Conservation (phyloP, 129 eudicot species). For the Gnaphalium uliginosum region DNA sequence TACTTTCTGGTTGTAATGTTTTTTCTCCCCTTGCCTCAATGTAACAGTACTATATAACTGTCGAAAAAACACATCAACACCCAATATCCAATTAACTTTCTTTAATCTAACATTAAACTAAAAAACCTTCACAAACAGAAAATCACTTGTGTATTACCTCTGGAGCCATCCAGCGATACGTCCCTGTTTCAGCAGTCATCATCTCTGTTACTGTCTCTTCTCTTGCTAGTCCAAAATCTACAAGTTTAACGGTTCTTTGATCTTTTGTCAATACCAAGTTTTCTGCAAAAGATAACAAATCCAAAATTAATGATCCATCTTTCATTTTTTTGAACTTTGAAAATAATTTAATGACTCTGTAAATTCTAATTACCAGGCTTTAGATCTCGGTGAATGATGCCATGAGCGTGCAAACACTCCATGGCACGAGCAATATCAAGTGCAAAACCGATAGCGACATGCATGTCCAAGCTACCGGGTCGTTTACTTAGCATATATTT, state of each 20-base stretch:
- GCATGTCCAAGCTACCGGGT: conserved; percentile 47
- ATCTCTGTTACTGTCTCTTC: conserved; percentile 75
- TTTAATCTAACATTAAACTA: neutral
- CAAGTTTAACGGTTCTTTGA: conserved; percentile 66
- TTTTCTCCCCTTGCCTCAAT: conserved; percentile 68
- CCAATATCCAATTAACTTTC: conserved; percentile 12
- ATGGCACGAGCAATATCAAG: conserved; percentile 67
- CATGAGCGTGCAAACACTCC: conserved; percentile 64
- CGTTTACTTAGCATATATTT: conserved; percentile 54
- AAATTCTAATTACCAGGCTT: conserved; percentile 43
- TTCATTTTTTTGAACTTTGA: neutral
- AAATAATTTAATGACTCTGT: neutral
- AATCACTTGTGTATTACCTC: conserved; percentile 38
- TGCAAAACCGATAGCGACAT: conserved; percentile 50
- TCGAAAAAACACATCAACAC: neutral
- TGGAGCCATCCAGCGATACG: conserved; percentile 82
- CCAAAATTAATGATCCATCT: neutral
- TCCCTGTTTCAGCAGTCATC: conserved; percentile 83
- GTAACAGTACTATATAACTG: conserved; percentile 75
- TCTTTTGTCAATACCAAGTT: conserved; percentile 69
- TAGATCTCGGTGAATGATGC: conserved; percentile 64
- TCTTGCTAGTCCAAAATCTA: conserved; percentile 75
- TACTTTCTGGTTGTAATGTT: conserved; percentile 70
- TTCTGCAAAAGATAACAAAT: conserved; percentile 34
- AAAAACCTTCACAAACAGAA: neutral